phyloP scores from a whole-genome alignment of 331 rosid species.

The Pyracantha coccinea region DNA sequence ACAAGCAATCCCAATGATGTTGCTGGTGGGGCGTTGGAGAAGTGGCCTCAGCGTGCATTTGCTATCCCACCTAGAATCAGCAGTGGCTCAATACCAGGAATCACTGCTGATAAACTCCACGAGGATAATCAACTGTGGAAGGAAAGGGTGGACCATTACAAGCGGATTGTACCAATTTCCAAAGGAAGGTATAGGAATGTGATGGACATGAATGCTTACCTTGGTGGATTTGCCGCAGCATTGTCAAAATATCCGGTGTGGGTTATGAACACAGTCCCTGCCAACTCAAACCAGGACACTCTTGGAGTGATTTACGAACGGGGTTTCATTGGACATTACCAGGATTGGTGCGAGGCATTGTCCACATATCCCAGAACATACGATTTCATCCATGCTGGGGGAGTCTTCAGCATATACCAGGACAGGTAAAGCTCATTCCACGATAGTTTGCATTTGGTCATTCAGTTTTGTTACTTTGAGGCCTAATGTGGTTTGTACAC shows the following conservation, averaged over 20 bases:
- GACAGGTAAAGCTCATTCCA: constrained; percentile 46
- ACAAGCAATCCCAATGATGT: constrained; percentile 39
- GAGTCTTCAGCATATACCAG: constrained; percentile 74
- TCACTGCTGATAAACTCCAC: constrained; percentile 44
- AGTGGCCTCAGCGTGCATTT: constrained; percentile 89
- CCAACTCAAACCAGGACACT: constrained; percentile 67
- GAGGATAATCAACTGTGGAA: constrained; percentile 72
- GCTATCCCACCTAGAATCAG: constrained; percentile 70
- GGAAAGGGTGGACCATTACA: constrained; percentile 59
- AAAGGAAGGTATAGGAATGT: constrained; percentile 72
- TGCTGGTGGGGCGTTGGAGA: constrained; percentile 77
- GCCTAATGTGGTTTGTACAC: constrained; percentile 2
- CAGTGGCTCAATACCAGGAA: constrained; percentile 54
- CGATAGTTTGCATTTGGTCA: background rate
- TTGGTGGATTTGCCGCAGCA: constrained; percentile 90
- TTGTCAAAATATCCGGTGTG: constrained; percentile 63
- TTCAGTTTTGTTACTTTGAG: background rate
- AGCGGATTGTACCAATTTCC: constrained; percentile 41
- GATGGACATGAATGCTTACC: constrained; percentile 93
- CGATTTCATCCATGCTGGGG: constrained; percentile 83
- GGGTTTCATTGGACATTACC: constrained; percentile 85
- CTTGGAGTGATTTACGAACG: constrained; percentile 81
- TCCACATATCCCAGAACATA: constrained; percentile 91
- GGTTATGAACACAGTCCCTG: constrained; percentile 92
- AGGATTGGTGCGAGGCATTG: constrained; percentile 97